A percentile compares a stretch with the other conserved stretches of the same genome.
These are phyloP conservation scores for Sporothrix phasma DNA, from an alignment of 2,329 filamentous ascomycete species.

Conservation along the genomic window DNA sequence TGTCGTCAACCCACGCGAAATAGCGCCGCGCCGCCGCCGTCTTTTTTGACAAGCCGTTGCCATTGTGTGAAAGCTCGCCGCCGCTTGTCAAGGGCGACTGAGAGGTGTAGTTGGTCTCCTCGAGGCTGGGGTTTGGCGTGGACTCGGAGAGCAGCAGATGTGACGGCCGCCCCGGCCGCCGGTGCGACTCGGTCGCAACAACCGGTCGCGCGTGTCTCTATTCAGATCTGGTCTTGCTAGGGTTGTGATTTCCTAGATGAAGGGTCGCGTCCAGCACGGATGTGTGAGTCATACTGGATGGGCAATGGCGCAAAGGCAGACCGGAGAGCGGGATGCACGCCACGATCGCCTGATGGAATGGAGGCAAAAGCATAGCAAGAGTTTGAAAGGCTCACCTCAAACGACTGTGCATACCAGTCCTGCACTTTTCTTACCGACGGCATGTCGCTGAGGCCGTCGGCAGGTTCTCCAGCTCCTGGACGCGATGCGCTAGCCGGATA, in stretches of 20 bases:
- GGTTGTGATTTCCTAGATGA: constrained; percentile 74
- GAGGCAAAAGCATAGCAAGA: constrained; percentile 23
- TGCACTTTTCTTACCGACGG: constrained; percentile 89
- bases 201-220: constrained; percentile 64
- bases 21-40: constrained; percentile 59
- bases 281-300: constrained; percentile 7
- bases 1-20: constrained; percentile 85
- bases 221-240: constrained; percentile 68
- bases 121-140: constrained; percentile 82
- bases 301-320: neutral
- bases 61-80: constrained; percentile 21
- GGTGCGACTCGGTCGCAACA: constrained; percentile 57
- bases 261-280: constrained; percentile 20
- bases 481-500: constrained; percentile 90
- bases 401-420: constrained; percentile 99
- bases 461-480: constrained; percentile 83
- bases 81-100: constrained; percentile 26
- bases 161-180: constrained; percentile 42
- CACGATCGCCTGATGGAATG: constrained; percentile 2
- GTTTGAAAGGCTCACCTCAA: constrained; percentile 60
- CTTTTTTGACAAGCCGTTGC: constrained; percentile 34
- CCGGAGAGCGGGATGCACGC: neutral
- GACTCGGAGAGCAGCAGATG: constrained; percentile 63
- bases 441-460: constrained; percentile 96
- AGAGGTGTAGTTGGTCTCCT: constrained; percentile 68